phyloP scores from a whole-genome alignment of 2,329 filamentous ascomycete genomes.

The Dactylellina parvicollis region DNA sequence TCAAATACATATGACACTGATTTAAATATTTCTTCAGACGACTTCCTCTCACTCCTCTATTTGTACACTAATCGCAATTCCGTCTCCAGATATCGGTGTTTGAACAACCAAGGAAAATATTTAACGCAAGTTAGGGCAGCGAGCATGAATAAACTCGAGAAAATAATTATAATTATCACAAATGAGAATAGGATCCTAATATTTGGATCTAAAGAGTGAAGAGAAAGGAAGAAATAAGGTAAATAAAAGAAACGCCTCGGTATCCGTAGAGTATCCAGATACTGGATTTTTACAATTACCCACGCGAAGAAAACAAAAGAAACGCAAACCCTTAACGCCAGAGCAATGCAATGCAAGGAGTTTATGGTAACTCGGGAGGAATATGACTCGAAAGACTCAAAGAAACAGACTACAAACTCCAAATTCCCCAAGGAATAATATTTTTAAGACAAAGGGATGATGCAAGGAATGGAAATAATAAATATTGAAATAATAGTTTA shows the following conservation, averaged over 20 bases:
- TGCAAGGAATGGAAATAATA: constrained; percentile 22
- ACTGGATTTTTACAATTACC: constrained; percentile 28
- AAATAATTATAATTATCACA: constrained; percentile 21
- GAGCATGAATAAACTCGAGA: constrained; percentile 2
- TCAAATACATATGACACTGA: too few relatives aligned
- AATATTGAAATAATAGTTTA: constrained; percentile 1
- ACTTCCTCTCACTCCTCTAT: too few relatives aligned
- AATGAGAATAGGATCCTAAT: constrained; percentile 14
- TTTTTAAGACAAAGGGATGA: constrained; percentile 6
- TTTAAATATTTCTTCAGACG: too few relatives aligned
- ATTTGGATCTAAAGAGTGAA: not conserved
- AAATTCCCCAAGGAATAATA: constrained; percentile 2
- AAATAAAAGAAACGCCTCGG: constrained; percentile 26
- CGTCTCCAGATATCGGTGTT: too few relatives aligned
- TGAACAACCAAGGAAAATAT: too few relatives aligned
- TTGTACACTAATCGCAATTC: too few relatives aligned
- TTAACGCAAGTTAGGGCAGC: too few relatives aligned
- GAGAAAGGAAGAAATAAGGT: not conserved
- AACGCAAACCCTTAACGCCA: constrained; percentile 35
- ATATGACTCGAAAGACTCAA: constrained; percentile 22
- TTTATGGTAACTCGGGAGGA: constrained; percentile 5
- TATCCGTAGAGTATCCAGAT: too few relatives aligned
- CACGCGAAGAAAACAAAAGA: constrained; percentile 31
- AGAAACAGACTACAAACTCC: constrained; percentile 22
- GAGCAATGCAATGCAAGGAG: constrained; percentile 31